phyloP scores from a whole-genome alignment of 345 rosid species.

The Camelina sativa region DNA sequence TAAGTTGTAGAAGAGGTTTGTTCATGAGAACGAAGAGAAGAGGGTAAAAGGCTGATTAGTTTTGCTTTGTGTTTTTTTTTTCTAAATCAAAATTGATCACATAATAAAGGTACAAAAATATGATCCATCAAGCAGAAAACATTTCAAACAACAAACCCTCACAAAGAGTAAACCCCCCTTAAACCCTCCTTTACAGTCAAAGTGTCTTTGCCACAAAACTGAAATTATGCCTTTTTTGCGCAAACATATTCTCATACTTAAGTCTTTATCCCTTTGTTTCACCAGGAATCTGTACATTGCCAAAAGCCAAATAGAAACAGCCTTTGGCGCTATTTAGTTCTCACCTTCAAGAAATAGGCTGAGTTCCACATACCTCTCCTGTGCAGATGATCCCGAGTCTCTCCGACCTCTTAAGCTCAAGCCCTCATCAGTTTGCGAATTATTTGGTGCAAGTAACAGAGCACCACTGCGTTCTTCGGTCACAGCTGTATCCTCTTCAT shows the following conservation, averaged over 20 bases:
- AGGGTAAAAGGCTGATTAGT: neutral
- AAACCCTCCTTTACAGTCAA: constrained; percentile 45
- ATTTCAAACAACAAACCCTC: constrained; percentile 46
- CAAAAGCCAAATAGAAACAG: constrained; percentile 38
- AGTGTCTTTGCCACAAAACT: constrained; percentile 43
- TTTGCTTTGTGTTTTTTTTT: constrained; percentile 16
- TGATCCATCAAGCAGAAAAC: constrained; percentile 46
- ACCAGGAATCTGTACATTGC: constrained; percentile 45
- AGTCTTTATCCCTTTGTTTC: constrained; percentile 20
- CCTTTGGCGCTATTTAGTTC: constrained; percentile 26
- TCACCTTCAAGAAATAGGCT: constrained; percentile 46
- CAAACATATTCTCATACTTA: constrained; percentile 4
- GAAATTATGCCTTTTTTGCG: constrained; percentile 22
- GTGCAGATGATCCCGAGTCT: constrained; percentile 40
- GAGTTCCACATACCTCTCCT: constrained; percentile 50
- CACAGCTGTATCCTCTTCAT: constrained; percentile 56
- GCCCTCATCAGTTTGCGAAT: constrained; percentile 31
- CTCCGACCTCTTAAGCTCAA: constrained; percentile 38
- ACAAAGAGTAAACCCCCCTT: constrained; percentile 33
- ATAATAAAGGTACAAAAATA: constrained; percentile 44
- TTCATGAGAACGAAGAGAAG: no score
- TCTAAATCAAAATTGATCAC: constrained; percentile 45
- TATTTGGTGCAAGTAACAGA: constrained; percentile 38
- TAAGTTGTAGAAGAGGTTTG: no score
- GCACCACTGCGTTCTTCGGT: constrained; percentile 43